These are phyloP conservation scores for Schrenkiella parvula DNA, from an alignment of 345 rosid genomes.

Conservation along the genomic window DNA sequence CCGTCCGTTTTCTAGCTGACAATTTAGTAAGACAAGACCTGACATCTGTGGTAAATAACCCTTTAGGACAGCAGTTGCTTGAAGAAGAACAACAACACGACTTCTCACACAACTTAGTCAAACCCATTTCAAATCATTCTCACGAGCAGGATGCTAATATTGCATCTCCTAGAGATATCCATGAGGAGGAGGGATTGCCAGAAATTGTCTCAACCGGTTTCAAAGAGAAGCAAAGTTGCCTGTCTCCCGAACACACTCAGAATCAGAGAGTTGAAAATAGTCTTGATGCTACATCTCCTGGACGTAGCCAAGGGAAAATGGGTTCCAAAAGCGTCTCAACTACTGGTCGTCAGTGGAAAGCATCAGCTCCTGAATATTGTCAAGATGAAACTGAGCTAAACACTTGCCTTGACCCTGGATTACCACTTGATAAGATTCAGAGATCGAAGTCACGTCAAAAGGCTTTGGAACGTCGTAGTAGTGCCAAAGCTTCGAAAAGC, in stretches of 20 bases:
- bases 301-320: constrained; percentile 12
- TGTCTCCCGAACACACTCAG: neutral
- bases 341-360: constrained; percentile 37
- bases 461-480: constrained; percentile 59
- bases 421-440: constrained; percentile 57
- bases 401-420: constrained; percentile 32
- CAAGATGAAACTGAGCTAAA: constrained; percentile 33
- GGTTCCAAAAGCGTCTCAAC: constrained; percentile 28
- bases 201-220: constrained; percentile 25
- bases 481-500: constrained; percentile 47
- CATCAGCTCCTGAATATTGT: constrained; percentile 42
- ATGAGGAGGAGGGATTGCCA: constrained; percentile 32
- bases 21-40: constrained; percentile 24
- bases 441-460: constrained; percentile 77
- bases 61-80: constrained; percentile 24
- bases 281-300: constrained; percentile 19
- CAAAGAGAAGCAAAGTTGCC: constrained; percentile 12
- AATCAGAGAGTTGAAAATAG: constrained; percentile 9
- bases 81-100: constrained; percentile 34
- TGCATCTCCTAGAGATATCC: constrained; percentile 48
- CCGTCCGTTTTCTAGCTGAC: constrained; percentile 31
- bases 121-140: constrained; percentile 21
- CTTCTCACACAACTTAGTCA: constrained; percentile 28
- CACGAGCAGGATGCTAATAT: constrained; percentile 36
- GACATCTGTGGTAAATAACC: constrained; percentile 9